Evolutionary conservation across 1,284 basidiomycete genomes (phyloP), one percentile per base, ranked within the genome.

Genomic region (Salmacisia buchloeana): DNA sequence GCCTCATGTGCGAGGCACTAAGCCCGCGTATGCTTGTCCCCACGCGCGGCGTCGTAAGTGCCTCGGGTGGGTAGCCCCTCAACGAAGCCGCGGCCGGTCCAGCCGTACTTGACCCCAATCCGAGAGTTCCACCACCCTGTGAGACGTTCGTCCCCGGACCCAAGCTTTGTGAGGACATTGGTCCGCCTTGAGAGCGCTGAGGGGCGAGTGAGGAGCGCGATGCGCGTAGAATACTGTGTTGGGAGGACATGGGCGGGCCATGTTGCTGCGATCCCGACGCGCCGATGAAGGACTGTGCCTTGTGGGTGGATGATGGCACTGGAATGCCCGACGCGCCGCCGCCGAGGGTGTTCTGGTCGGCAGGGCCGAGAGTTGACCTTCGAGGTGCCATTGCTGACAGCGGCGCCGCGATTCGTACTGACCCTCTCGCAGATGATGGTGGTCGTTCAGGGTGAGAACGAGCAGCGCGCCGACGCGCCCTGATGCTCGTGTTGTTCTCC

Each of bases 231-330:
- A 29, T 46, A n/a, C 27, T 57, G 52, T 70, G 69, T 46, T 71
- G 66, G 3, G 69, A 69, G 12, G 70, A 66, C 64, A 72, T 69
- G n/a, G 70, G 69, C 0, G 64, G 68, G 18, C 70, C 60, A 23
- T 68, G 64, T 43, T 69, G 65, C 27, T 65, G 65, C 23, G 62
- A 35, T 12, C 10, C 43, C 9, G 54, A 65, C n/a, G 62, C 49
- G 21, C 61, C 59, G 38, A 73, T 21, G 21, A 64, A 69, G 52
- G 69, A 71, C 7, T 63, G 65, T 9, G 64, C 41, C 38, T 73
- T 73, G 56, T 64, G 66, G 10, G 69, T 69, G 1, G 71, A 73
- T 5, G 67, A 46, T 3, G 71, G 69, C 0, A 71, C 63, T 6
- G 69, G 66, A 12, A 73, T 59, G 18, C 67, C 60, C 23, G 71